These are phyloP conservation scores for Lipomyces lipofer DNA, from an alignment of 805 yeast species.

Conservation along the genomic window DNA sequence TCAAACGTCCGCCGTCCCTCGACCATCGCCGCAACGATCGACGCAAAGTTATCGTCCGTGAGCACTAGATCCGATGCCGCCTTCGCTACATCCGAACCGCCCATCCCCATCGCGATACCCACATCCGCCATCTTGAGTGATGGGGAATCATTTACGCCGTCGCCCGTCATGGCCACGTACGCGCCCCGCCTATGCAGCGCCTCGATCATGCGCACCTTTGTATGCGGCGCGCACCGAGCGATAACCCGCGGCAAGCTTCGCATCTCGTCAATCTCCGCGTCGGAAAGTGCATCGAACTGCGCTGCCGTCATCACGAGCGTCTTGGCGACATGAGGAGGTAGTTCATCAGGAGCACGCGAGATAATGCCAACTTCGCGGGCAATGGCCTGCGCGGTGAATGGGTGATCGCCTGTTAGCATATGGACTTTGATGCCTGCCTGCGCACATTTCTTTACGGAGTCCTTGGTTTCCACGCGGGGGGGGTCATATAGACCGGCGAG, in stretches of 20 bases:
- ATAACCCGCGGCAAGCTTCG: slow-evolving; percentile 74
- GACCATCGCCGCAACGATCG: slow-evolving; percentile 73
- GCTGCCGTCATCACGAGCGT: slow-evolving; percentile 63
- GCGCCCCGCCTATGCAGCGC: slow-evolving; percentile 65
- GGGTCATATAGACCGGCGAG: slow-evolving; percentile 80
- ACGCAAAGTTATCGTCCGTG: slow-evolving; percentile 76
- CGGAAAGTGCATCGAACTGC: slow-evolving; percentile 64
- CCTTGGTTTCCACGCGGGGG: slow-evolving; percentile 68
- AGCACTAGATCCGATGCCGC: slow-evolving; percentile 77
- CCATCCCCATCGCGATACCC: slow-evolving; percentile 81
- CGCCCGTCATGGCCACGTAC: slow-evolving; percentile 80
- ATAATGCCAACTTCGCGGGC: slow-evolving; percentile 79
- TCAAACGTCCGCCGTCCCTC: slow-evolving; percentile 80
- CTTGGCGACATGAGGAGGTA: slow-evolving; percentile 38
- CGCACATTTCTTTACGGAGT: slow-evolving; percentile 65
- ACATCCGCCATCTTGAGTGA: slow-evolving; percentile 74
- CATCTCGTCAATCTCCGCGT: slow-evolving; percentile 59
- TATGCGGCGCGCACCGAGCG: slow-evolving; percentile 82
- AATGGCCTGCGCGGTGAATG: slow-evolving; percentile 74
- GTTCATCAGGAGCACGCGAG: slow-evolving; percentile 53
- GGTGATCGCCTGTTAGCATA: slow-evolving; percentile 82
- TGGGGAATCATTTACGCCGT: slow-evolving; percentile 82
- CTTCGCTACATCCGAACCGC: slow-evolving; percentile 83
- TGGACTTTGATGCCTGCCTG: slow-evolving; percentile 75
- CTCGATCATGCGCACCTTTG: slow-evolving; percentile 78